Percentiles rank a stretch among this genome's conserved stretches.
Evolutionary conservation across 2,329 filamentous ascomycete species (phyloP).

Genomic region (Periconia sp.): DNA sequence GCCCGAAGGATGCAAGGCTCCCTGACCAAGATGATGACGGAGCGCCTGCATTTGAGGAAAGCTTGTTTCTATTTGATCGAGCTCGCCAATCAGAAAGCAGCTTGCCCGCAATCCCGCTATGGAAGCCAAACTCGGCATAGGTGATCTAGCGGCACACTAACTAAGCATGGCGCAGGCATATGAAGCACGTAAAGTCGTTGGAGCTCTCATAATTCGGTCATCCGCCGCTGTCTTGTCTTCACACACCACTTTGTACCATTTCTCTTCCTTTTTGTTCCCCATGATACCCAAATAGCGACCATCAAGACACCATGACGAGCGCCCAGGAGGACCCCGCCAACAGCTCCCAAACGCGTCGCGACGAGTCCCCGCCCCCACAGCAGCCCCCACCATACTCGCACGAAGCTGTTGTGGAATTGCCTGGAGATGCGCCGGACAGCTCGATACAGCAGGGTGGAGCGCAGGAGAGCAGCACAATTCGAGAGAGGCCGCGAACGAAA

Average conservation of each 20-base stretch:
- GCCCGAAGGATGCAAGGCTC: no score
- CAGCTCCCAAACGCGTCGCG: constrained; percentile 19
- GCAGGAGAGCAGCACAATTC: constrained; percentile 5
- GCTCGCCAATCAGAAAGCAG: no score
- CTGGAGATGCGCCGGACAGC: constrained; percentile 10
- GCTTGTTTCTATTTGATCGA: no score
- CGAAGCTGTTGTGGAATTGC: constrained; percentile 16
- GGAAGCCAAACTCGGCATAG: no score
- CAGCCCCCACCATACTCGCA: constrained; percentile 22
- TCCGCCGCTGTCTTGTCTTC: no score
- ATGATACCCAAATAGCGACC: constrained; percentile 13
- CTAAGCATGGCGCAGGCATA: no score
- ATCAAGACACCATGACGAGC: constrained; percentile 16
- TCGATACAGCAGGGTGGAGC: constrained; percentile 8
- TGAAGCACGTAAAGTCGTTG: no score
- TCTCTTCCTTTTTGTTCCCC: constrained; percentile 3
- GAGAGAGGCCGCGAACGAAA: constrained; percentile 20
- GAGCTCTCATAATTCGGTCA: no score
- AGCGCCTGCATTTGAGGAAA: no score
- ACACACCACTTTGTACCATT: not conserved
- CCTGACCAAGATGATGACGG: no score
- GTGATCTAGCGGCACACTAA: no score
- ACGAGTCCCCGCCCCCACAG: constrained; percentile 25
- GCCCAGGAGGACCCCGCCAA: constrained; percentile 24
- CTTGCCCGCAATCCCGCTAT: no score